Base-by-base conservation (phyloP, 2,329 filamentous ascomycete species). In the Ceratocystis harringtonii region DNA sequence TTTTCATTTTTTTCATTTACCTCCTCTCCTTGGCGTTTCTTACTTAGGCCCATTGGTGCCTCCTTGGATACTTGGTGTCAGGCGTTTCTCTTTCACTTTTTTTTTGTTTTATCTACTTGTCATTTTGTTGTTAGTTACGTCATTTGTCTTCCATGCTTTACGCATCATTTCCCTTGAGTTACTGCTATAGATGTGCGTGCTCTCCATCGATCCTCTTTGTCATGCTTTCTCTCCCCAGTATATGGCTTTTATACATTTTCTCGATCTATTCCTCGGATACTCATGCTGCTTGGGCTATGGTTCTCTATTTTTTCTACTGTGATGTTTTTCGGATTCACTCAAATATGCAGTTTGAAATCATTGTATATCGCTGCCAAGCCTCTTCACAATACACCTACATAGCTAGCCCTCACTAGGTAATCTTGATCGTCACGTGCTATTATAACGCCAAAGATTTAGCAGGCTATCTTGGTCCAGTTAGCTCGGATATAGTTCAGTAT, bases 111-210 rank as follows among this genome's bases (percentile, higher is more conserved):
- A 25, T 28, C 30, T 25, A n/a, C 32, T 15, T 41, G 7, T n/a
- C 62, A 25, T 58, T 12, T 55, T 50, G 57, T 12, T 55, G 12
- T 41, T 8, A 57, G 55, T 36, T 57, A 19, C 36, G 43, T 32
- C 28, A 57, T 66, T 41, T 32, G 28, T 65, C 43, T 12, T 58
- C 30, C 52, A 58, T 58, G 55, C 55, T 58, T 36, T 15, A 58
- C 55, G 32, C 7, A 25, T 58, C 25, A 58, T 58, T 58, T n/a
- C 28, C 25, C 28, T 58, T 19, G 15, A 32, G 25, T 45, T 58
- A 12, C 48, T 41, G 3, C 36, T 15, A 41, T 41, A 41, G 36
- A 12, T 41, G 36, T 41, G 36, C 36, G 36, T 41, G 36, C 36
- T 41, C 10, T 41, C 36, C 3, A 41, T 41, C 36, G 12, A 41